These are phyloP conservation scores for Geotrichum restrictum DNA, from an alignment of 1,139 yeast genomes.

Conservation along the genomic window DNA sequence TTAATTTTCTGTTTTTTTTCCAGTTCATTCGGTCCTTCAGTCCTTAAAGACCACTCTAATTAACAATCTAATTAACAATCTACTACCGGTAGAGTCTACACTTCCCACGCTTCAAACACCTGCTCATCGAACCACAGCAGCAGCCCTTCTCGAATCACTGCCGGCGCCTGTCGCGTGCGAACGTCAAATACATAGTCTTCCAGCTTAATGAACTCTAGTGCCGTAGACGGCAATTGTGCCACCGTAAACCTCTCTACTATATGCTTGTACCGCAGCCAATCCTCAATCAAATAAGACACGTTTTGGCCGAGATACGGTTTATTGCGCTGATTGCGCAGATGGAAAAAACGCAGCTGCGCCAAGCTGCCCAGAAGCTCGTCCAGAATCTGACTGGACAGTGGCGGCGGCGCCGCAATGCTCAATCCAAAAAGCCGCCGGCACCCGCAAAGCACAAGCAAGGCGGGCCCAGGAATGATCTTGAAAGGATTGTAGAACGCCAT, in stretches of 20 bases:
- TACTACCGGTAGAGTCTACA: neutral
- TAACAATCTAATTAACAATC: too few species aligned
- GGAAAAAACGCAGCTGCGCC: constrained; percentile 21
- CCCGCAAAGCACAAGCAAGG: constrained; percentile 1
- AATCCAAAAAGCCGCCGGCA: constrained; percentile 21
- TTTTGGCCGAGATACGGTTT: constrained; percentile 27
- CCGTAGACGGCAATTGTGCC: constrained; percentile 20
- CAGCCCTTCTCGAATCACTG: constrained; percentile 26
- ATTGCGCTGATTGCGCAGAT: constrained; percentile 21
- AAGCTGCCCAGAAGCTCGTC: constrained; percentile 19
- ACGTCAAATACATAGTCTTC: constrained; percentile 27
- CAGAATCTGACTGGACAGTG: constrained; percentile 6
- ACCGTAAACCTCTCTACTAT: constrained; percentile 20
- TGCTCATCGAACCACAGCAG: constrained; percentile 25
- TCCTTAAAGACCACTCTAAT: too few species aligned
- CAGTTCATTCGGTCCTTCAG: too few species aligned
- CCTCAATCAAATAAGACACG: constrained; percentile 25
- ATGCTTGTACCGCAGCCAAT: constrained; percentile 23
- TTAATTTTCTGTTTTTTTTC: too few species aligned
- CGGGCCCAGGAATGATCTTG: constrained; percentile 14
- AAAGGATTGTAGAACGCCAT: constrained; percentile 14
- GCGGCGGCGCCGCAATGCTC: constrained; percentile 21
- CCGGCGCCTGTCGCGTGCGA: constrained; percentile 12
- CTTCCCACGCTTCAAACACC: constrained; percentile 21
- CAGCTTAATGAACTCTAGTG: constrained; percentile 25